Evolutionary conservation across 176 grass and related monocot genomes (phyloP).

Genomic region (Carex myosuroides): DNA sequence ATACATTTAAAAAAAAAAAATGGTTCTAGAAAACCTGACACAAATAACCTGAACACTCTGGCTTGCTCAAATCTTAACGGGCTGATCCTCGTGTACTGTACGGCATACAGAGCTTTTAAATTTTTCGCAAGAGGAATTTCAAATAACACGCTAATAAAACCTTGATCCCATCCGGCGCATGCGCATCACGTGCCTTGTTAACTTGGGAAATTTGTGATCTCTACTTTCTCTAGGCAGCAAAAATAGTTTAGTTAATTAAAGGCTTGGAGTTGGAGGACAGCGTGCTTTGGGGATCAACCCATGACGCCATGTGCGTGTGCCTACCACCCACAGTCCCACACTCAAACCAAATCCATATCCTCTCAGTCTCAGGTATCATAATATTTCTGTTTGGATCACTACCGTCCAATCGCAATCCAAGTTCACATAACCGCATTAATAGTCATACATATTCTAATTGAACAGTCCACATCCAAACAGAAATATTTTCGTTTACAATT

Average conservation of each 20-base stretch:
- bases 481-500: too few species aligned
- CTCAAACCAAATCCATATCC: too few species aligned
- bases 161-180: not conserved
- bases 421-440: too few species aligned
- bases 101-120: too few species aligned
- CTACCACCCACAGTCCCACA: too few species aligned
- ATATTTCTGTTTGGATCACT: too few species aligned
- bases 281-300: constrained; percentile 9
- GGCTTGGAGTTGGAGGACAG: not conserved
- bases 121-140: too few species aligned
- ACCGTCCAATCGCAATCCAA: too few species aligned
- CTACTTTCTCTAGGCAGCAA: not conserved
- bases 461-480: too few species aligned
- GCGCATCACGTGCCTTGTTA: not conserved
- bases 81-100: too few species aligned
- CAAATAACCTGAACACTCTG: not conserved
- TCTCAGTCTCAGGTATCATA: too few species aligned
- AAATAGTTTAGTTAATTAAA: not conserved
- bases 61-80: not conserved
- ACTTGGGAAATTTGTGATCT: not conserved
- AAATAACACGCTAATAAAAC: not conserved
- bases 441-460: too few species aligned
- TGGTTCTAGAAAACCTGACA: not conserved
- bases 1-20: not conserved
- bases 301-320: not conserved